Percentiles rank a stretch among this genome's conserved stretches.
Evolutionary conservation across 768 basidiomycete species (phyloP).

Genomic region (Pilatotrama ljubarskyi): DNA sequence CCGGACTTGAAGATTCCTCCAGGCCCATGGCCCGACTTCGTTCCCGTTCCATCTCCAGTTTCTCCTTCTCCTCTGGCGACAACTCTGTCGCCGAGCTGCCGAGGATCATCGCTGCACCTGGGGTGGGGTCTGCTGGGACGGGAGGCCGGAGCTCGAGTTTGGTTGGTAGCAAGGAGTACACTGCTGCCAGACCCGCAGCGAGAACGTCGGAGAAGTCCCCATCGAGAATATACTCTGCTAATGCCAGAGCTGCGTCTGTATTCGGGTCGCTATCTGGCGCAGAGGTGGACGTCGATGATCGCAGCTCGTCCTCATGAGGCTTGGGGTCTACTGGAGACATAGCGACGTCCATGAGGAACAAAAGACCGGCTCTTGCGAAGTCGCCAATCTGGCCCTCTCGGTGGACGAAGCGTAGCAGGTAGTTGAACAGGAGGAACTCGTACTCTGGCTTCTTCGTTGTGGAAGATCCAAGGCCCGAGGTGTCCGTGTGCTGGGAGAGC

Average conservation of each 20-base stretch:
- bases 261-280: constrained; percentile 59
- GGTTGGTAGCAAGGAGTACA: constrained; percentile 87
- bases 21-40: constrained; percentile 60
- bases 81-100: constrained; percentile 55
- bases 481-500: constrained; percentile 59
- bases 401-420: constrained; percentile 92
- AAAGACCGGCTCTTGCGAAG: constrained; percentile 85
- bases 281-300: constrained; percentile 31
- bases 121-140: constrained; percentile 37
- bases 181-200: constrained; percentile 88
- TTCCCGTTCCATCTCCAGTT: constrained; percentile 48
- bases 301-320: constrained; percentile 34
- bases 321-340: constrained; percentile 75
- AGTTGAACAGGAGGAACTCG: constrained; percentile 94
- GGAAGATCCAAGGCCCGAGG: constrained; percentile 46
- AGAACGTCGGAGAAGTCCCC: constrained; percentile 99
- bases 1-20: constrained; percentile 73
- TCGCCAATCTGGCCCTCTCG: constrained; percentile 93
- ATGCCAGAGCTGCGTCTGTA: constrained; percentile 79
- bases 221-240: constrained; percentile 92
- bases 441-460: constrained; percentile 74
- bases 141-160: constrained; percentile 74
- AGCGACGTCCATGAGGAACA: constrained; percentile 95
- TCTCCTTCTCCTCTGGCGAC: constrained; percentile 56
- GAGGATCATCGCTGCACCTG: constrained; percentile 65